Conservation (phyloP, 2,329 filamentous ascomycete species). For the Diaporthe batatas region DNA sequence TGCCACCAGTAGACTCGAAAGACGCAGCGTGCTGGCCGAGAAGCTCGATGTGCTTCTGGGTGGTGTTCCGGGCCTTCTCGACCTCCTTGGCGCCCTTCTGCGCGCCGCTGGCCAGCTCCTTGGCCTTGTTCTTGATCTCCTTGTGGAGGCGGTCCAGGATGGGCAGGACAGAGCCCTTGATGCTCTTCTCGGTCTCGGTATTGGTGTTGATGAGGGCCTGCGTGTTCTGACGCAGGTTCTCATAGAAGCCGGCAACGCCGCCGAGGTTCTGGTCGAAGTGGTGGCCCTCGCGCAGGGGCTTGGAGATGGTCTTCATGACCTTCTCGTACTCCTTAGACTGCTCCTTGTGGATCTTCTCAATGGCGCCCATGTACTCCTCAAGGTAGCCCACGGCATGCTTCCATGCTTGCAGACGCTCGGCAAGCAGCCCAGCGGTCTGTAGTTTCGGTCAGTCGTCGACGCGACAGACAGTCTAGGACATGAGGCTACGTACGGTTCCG, state of each 20-base stretch:
- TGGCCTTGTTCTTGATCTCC: constrained; percentile 96
- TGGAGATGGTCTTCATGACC: constrained; percentile 90
- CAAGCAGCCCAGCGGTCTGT: constrained; percentile 83
- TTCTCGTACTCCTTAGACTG: constrained; percentile 97
- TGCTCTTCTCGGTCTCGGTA: constrained; percentile 88
- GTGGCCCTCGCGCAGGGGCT: constrained; percentile 87
- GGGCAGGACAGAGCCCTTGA: constrained; percentile 88
- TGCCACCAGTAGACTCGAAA: constrained; percentile 82
- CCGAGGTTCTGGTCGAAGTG: constrained; percentile 94
- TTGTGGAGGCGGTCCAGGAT: constrained; percentile 91
- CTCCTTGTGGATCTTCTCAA: constrained; percentile 86
- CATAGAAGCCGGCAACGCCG: constrained; percentile 89
- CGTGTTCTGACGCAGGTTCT: constrained; percentile 93
- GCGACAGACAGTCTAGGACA: neutral
- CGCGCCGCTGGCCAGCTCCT: constrained; percentile 86
- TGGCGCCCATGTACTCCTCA: constrained; percentile 87
- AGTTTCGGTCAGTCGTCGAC: constrained; percentile 33
- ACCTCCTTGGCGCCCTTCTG: constrained; percentile 90
- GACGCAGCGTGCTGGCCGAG: constrained; percentile 87
- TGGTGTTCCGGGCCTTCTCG: constrained; percentile 85
- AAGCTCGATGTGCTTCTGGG: constrained; percentile 96
- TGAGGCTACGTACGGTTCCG: constrained; percentile 61
- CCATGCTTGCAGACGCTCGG: constrained; percentile 92
- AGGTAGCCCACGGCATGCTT: constrained; percentile 94
- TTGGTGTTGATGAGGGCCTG: constrained; percentile 92